phyloP scores from a whole-genome alignment of 139 green algal genomes.

The Nannochloris sp. region DNA sequence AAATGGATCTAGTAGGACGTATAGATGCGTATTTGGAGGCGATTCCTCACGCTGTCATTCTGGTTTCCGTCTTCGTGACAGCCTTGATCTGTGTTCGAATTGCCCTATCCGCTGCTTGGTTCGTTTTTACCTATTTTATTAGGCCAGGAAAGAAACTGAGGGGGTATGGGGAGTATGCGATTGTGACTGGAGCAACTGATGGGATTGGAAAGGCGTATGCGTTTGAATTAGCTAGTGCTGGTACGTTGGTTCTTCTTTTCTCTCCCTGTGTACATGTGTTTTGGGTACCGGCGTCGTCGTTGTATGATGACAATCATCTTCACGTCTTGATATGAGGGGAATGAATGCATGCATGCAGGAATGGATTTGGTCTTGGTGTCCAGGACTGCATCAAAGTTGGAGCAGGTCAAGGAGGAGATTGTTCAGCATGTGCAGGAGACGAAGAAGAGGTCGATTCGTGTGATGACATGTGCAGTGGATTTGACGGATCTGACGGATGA shows the following conservation, averaged over 20 bases:
- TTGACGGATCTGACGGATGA: conserved; percentile 27
- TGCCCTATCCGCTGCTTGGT: neutral
- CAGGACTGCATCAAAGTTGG: conserved; percentile 25
- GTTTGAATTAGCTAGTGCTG: conserved; percentile 45
- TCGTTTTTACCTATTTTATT: conserved; percentile 40
- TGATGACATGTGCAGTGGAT: conserved; percentile 30
- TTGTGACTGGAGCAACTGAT: conserved; percentile 75
- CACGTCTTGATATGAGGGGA: too few relatives aligned
- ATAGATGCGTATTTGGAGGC: too few relatives aligned
- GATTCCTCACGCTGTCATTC: too few relatives aligned
- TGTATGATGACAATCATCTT: too few relatives aligned
- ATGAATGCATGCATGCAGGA: conserved; percentile 17
- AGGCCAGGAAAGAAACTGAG: conserved; percentile 46
- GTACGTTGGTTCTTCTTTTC: conserved; percentile 3
- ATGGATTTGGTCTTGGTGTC: conserved; percentile 70
- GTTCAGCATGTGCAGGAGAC: conserved; percentile 29
- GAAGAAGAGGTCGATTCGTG: conserved; percentile 43
- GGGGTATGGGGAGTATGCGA: conserved; percentile 41
- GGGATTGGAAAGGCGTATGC: conserved; percentile 68
- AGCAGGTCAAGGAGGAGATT: conserved; percentile 45
- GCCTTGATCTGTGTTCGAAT: neutral
- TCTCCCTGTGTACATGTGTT: neutral
- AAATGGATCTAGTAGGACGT: too few relatives aligned
- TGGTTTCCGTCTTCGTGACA: neutral
- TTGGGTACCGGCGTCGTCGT: too few relatives aligned